Conservation (phyloP, 495 filamentous ascomycete genomes). For the Letharia lupina region DNA sequence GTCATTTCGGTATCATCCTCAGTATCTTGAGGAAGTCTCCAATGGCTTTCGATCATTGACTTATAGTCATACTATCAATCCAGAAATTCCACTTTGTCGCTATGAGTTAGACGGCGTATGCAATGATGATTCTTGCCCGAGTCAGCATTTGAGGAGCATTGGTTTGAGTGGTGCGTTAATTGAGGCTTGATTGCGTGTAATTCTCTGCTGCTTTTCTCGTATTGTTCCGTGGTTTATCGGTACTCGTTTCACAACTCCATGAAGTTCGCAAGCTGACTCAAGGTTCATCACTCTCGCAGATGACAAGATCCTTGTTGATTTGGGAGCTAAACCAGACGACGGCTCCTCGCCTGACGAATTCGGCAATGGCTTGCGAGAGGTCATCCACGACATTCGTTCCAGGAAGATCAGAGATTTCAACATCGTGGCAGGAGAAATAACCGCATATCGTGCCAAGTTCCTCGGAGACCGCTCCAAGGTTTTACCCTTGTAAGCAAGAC, state of each 20-base stretch:
- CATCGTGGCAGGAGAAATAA: slow-evolving; percentile 71
- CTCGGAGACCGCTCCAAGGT: slow-evolving; percentile 43
- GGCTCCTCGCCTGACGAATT: slow-evolving; percentile 62
- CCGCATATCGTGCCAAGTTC: slow-evolving; percentile 68
- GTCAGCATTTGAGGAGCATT: slow-evolving; percentile 77
- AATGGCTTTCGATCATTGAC: slow-evolving; percentile 82
- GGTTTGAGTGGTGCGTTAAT: slow-evolving; percentile 68
- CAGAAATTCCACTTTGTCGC: slow-evolving; percentile 61
- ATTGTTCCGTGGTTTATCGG: not conserved
- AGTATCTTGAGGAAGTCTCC: slow-evolving; percentile 57
- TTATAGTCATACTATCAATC: slow-evolving; percentile 81
- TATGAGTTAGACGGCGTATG: slow-evolving; percentile 70
- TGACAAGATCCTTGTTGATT: slow-evolving; percentile 75
- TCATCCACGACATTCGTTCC: slow-evolving; percentile 66
- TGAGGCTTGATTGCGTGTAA: slow-evolving; percentile 15
- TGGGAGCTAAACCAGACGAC: slow-evolving; percentile 62
- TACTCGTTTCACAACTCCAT: slow-evolving; percentile 22
- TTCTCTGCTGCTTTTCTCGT: slow-evolving; percentile 13
- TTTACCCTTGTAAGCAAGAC: slow-evolving; percentile 27
- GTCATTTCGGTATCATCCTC: slow-evolving; percentile 81
- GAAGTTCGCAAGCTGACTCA: slow-evolving; percentile 53
- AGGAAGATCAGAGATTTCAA: slow-evolving; percentile 72
- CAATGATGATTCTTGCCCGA: slow-evolving; percentile 58
- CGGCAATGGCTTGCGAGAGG: slow-evolving; percentile 61
- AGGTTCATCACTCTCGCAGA: slow-evolving; percentile 53